Conservation (phyloP, 257 asterid species). For the Ballota nigra region DNA sequence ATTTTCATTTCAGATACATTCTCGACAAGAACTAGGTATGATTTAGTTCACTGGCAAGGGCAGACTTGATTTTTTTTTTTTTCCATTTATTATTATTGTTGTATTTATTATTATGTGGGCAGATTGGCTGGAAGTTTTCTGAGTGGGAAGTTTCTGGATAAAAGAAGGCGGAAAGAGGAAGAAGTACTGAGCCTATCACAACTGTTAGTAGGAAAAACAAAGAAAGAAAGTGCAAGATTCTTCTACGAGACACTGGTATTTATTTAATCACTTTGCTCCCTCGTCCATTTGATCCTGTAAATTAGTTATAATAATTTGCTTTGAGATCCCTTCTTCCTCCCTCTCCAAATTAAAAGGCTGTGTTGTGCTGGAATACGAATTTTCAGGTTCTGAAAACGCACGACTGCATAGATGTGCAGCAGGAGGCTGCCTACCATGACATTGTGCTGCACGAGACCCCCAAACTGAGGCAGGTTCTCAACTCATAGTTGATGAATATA, state of each 20-base stretch:
- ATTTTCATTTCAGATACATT: constrained; percentile 41
- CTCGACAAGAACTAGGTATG: constrained; percentile 70
- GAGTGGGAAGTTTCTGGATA: constrained; percentile 35
- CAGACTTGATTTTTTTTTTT: background rate
- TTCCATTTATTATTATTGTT: background rate
- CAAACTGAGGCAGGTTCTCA: constrained; percentile 29
- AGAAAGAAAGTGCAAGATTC: constrained; percentile 59
- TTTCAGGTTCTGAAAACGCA: constrained; percentile 65
- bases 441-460: constrained; percentile 46
- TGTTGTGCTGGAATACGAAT: background rate
- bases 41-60: background rate
- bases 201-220: constrained; percentile 48
- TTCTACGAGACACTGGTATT: constrained; percentile 84
- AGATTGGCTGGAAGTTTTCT: constrained; percentile 54
- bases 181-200: constrained; percentile 39
- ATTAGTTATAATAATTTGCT: no score
- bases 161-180: constrained; percentile 37
- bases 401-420: constrained; percentile 59
- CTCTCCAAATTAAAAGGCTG: background rate
- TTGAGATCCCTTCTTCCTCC: no score
- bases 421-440: constrained; percentile 52
- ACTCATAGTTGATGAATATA: background rate
- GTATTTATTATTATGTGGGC: constrained; percentile 3
- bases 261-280: background rate
- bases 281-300: background rate